Evolutionary conservation across 176 grass and related monocot species (phyloP).

Genomic region (Oryza longistaminata): DNA sequence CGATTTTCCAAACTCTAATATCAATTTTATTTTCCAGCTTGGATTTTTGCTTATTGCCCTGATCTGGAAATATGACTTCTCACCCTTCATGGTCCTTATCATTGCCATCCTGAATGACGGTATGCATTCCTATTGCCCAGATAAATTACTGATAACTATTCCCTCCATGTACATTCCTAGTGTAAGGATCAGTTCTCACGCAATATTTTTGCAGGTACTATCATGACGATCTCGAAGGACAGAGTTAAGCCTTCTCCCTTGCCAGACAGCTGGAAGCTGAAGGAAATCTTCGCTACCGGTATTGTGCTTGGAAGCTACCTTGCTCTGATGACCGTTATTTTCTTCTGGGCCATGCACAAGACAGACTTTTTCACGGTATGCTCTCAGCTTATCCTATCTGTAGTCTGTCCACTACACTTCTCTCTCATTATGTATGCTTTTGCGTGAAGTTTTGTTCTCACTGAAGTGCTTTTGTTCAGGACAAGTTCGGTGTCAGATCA

Average conservation of each 20-base stretch:
- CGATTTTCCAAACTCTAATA: neutral
- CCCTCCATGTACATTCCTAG: neutral
- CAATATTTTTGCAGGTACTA: conserved; percentile 63
- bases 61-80: conserved; percentile 95
- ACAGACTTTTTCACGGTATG: conserved; percentile 85
- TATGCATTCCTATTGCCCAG: conserved; percentile 30
- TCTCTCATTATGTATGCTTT: neutral
- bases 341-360: conserved; percentile 90
- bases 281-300: conserved; percentile 94
- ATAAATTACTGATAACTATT: neutral
- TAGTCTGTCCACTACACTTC: neutral
- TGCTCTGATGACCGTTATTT: conserved; percentile 92
- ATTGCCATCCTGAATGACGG: conserved; percentile 98
- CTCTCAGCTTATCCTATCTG: neutral
- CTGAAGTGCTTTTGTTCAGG: conserved; percentile 39
- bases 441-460: conserved; percentile 17
- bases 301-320: conserved; percentile 82
- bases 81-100: conserved; percentile 98
- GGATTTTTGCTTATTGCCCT: conserved; percentile 94
- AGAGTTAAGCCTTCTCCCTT: conserved; percentile 89
- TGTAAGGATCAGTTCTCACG: conserved; percentile 17
- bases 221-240: conserved; percentile 99
- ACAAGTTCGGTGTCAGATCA: conserved; percentile 78
- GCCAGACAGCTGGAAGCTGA: conserved; percentile 97
- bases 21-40: conserved; percentile 53